Conservation (phyloP, 768 basidiomycete genomes). For the Boletus rubropictus region DNA sequence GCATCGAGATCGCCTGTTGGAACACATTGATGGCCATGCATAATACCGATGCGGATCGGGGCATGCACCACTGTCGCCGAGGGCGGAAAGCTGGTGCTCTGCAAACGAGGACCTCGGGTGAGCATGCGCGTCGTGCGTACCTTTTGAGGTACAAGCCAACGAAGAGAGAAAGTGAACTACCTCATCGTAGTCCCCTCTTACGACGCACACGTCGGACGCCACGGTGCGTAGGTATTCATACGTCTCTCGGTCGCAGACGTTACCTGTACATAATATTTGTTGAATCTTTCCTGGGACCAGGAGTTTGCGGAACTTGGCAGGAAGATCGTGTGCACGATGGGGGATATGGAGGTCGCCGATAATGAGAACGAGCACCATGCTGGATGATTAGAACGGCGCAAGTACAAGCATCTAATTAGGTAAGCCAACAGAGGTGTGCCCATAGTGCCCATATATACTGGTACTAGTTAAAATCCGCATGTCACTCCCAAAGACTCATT, state of each 20-base stretch:
- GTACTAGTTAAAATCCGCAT: background rate
- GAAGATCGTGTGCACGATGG: slow-evolving; percentile 82
- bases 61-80: slow-evolving; percentile 76
- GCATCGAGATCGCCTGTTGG: slow-evolving; percentile 90
- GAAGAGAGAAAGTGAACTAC: slow-evolving; percentile 36
- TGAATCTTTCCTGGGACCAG: slow-evolving; percentile 95
- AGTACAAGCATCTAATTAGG: slow-evolving; percentile 13
- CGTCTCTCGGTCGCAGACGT: slow-evolving; percentile 95
- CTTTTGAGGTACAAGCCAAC: background rate
- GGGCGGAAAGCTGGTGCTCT: slow-evolving; percentile 70
- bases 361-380: slow-evolving; percentile 80
- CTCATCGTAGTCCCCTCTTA: slow-evolving; percentile 94
- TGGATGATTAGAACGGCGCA: slow-evolving; percentile 12
- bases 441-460: too few relatives aligned
- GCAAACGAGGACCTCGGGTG: slow-evolving; percentile 1
- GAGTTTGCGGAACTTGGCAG: slow-evolving; percentile 94
- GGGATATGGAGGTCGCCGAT: slow-evolving; percentile 98
- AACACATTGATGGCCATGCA: slow-evolving; percentile 92
- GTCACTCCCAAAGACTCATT: slow-evolving; percentile 5
- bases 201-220: slow-evolving; percentile 88
- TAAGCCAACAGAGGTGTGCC: too few relatives aligned
- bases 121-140: background rate
- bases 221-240: slow-evolving; percentile 94
- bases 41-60: slow-evolving; percentile 85
- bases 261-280: slow-evolving; percentile 96